phyloP scores from a whole-genome alignment of 257 asterid genomes.

The Knoxia roxburghii region DNA sequence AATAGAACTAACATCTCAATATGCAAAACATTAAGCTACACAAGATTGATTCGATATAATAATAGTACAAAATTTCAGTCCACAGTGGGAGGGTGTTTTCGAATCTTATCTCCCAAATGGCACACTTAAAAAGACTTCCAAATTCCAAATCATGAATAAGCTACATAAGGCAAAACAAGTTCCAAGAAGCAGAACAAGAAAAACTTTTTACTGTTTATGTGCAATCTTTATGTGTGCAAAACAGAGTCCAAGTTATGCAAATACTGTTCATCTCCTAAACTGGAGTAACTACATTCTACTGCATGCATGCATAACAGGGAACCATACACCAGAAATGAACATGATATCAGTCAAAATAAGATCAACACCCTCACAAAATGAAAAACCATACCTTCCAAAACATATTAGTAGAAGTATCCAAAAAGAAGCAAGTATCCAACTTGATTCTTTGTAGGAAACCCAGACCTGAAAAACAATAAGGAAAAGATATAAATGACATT shows the following conservation, averaged over 20 bases:
- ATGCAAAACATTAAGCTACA: background rate
- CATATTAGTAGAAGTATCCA: slow-evolving; percentile 71
- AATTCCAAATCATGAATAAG: background rate
- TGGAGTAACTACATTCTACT: background rate
- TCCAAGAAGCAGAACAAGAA: background rate
- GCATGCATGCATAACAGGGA: background rate
- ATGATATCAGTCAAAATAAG: background rate
- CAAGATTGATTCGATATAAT: background rate
- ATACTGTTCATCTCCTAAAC: background rate
- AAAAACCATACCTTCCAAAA: slow-evolving; percentile 55
- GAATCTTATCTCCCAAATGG: background rate
- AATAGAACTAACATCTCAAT: background rate
- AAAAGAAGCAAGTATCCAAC: slow-evolving; percentile 36
- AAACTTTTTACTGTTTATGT: background rate
- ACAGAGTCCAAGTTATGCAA: background rate
- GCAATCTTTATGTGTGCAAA: background rate
- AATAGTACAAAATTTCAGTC: background rate
- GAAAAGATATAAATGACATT: background rate
- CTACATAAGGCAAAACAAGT: background rate
- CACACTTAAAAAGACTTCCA: background rate
- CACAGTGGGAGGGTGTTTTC: background rate
- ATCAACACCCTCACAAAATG: background rate
- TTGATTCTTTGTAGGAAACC: slow-evolving; percentile 80
- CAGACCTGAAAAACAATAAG: slow-evolving; percentile 79
- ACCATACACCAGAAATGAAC: background rate